Evolutionary conservation across 805 yeast genomes (phyloP), one percentile per base, ranked within the genome.

Genomic region (Metschnikowia anglica): DNA sequence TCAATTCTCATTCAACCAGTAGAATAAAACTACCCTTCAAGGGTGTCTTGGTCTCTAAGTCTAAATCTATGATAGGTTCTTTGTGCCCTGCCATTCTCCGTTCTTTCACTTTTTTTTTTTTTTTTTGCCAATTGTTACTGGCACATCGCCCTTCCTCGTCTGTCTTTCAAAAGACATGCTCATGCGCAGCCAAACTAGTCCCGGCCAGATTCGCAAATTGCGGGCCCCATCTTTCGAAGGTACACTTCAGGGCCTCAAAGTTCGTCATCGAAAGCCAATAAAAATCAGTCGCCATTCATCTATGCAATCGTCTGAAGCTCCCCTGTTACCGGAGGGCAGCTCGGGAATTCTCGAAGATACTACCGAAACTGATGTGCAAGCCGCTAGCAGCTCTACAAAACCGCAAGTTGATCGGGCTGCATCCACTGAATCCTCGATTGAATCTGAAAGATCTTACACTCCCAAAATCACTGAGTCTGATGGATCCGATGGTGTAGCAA

Each of bases 221-320:
- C 31, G 18, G 31, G 31, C 8, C 31, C 31, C 9, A 28, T 27
- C 30, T 27, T n/a, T 4, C 31, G 10, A 10, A 13, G 5, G 4
- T 9, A 2, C 19, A 6, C n/a, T 17, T 18, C 8, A 28, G 32
- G n/a, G n/a, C n/a, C n/a, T n/a, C n/a, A n/a, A n/a, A n/a, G n/a
- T n/a, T n/a, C n/a, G n/a, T n/a, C n/a, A n/a, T n/a, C 5, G 15
- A 15, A 29, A 13, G 11, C 24, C 3, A 17, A 31, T 5, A 31
- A 31, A 11, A 31, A 11, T 16, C 21, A 10, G 25, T 23, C n/a
- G 10, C n/a, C 4, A 4, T 5, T 10, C 28, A 16, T 17, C 10
- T 12, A 31, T 31, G 34, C 34, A 31, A 31, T 31, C 34, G 9
- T 31, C 34, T 17, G 23, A 31, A 31, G n/a, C 5, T 16, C 34